These are phyloP conservation scores for Gonapodya sp. DNA, from an alignment of 192 early-diverging fungal genomes.

Conservation along the genomic window DNA sequence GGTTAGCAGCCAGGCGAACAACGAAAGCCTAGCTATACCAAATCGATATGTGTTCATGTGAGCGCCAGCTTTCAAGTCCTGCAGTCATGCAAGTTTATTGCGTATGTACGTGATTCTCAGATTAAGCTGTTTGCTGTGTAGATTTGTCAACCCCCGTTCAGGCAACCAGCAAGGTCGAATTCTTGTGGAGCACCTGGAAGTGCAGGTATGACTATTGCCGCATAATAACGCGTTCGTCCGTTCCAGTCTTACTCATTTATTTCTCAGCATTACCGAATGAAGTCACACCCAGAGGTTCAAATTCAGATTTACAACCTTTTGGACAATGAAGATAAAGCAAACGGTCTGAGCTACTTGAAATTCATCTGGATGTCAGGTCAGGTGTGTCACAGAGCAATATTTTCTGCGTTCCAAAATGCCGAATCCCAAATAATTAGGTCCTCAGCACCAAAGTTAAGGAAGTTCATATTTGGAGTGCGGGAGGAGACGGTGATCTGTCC, in stretches of 20 bases:
- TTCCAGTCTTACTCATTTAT: too few relatives aligned
- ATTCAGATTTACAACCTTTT: constrained; percentile 65
- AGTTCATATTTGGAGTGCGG: constrained; percentile 67
- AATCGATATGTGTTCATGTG: constrained; percentile 54
- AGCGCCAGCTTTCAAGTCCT: too few relatives aligned
- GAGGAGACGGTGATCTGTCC: too few relatives aligned
- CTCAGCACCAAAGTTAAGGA: constrained; percentile 19
- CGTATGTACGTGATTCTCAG: too few relatives aligned
- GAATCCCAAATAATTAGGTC: too few relatives aligned
- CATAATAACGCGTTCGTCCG: too few relatives aligned
- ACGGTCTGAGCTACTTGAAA: constrained; percentile 48
- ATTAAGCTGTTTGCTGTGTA: too few relatives aligned
- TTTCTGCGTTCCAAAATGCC: too few relatives aligned
- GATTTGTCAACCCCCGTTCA: constrained; percentile 63
- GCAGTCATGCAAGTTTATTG: too few relatives aligned
- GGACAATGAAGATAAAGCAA: constrained; percentile 37
- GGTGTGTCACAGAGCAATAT: constrained; percentile 11
- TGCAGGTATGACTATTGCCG: too few relatives aligned
- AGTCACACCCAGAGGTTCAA: constrained; percentile 52
- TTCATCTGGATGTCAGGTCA: constrained; percentile 36
- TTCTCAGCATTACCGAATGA: constrained; percentile 57
- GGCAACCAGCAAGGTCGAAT: constrained; percentile 57
- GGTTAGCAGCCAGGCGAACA: too few relatives aligned
- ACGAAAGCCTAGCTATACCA: not conserved
- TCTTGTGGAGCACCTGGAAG: constrained; percentile 28